phyloP scores from a whole-genome alignment of 2,329 filamentous ascomycete species.

The Amauroascus verrucosus region DNA sequence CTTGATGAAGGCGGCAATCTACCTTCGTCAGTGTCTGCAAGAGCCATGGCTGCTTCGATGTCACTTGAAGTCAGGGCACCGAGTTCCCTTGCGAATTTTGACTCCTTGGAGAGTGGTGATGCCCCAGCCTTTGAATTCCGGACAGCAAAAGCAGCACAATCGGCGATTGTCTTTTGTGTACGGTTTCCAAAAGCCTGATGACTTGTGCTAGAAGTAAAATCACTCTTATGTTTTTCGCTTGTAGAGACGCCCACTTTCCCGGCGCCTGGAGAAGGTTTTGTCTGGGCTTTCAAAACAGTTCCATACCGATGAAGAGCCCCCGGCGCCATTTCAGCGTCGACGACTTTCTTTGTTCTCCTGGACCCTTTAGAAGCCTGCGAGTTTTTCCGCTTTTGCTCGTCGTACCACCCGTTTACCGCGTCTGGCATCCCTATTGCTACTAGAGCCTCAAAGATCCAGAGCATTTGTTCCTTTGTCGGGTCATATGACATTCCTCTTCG shows the following conservation, averaged over 20 bases:
- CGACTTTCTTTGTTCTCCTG: conserved; percentile 27
- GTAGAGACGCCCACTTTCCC: conserved; percentile 14
- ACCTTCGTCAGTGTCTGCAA: conserved; percentile 12
- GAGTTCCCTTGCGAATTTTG: background rate
- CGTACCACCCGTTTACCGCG: conserved; percentile 56
- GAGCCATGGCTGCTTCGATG: conserved; percentile 12
- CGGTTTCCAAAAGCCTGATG: background rate
- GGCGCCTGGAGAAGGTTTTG: background rate
- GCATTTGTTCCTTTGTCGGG: conserved; percentile 53
- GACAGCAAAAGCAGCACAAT: conserved; percentile 7
- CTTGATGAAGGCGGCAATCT: conserved; percentile 1
- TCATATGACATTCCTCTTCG: conserved; percentile 42
- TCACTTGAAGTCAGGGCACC: conserved; percentile 5
- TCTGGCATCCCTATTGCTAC: conserved; percentile 55
- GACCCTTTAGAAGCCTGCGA: conserved; percentile 23
- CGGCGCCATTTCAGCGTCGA: conserved; percentile 33
- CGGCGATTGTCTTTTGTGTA: conserved; percentile 5
- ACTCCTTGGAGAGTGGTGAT: background rate
- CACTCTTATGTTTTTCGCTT: conserved; percentile 17
- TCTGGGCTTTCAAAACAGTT: conserved; percentile 24
- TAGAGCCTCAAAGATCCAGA: conserved; percentile 59
- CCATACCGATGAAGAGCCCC: conserved; percentile 35
- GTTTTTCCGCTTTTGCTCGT: conserved; percentile 28
- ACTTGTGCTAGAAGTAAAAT: conserved; percentile 12
- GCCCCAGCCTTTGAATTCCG: background rate